These are phyloP conservation scores for Quercus tomentella DNA, from an alignment of 331 rosid genomes.

Conservation along the genomic window DNA sequence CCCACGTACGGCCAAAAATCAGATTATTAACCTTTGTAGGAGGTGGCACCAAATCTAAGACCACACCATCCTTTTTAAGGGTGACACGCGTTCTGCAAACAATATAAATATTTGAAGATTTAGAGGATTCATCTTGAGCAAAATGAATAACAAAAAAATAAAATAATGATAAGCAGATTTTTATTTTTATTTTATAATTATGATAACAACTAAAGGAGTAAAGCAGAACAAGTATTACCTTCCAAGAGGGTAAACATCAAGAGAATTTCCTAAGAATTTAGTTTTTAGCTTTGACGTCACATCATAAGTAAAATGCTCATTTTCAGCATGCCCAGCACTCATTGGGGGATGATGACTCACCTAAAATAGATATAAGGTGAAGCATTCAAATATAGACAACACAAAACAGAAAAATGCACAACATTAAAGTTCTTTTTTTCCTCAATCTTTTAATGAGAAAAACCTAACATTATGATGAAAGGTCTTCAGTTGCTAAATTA, in stretches of 20 bases:
- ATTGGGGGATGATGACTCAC: constrained; percentile 97
- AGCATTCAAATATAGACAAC: constrained; percentile 1
- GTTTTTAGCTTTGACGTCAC: constrained; percentile 90
- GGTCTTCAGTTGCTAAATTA: not conserved
- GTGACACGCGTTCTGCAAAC: constrained; percentile 75
- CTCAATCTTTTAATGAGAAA: not conserved
- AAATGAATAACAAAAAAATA: not conserved
- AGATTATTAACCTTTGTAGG: constrained; percentile 90
- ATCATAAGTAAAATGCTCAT: constrained; percentile 79
- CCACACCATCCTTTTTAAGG: constrained; percentile 75
- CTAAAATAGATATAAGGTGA: constrained; percentile 32
- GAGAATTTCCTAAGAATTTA: constrained; percentile 83
- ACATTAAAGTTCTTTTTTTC: not conserved
- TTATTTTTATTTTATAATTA: not conserved
- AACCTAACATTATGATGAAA: not conserved
- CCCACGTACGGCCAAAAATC: constrained; percentile 94
- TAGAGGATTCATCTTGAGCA: not conserved
- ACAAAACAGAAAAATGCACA: not conserved
- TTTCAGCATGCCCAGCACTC: constrained; percentile 94
- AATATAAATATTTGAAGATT: constrained; percentile 11
- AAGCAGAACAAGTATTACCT: constrained; percentile 41
- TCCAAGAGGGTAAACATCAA: constrained; percentile 94
- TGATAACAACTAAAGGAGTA: not conserved
- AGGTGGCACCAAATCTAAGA: constrained; percentile 88
- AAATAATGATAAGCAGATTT: not conserved